Evolutionary conservation across 352 stramenopile genomes (phyloP).

Genomic region (Blastocystis sp.): DNA sequence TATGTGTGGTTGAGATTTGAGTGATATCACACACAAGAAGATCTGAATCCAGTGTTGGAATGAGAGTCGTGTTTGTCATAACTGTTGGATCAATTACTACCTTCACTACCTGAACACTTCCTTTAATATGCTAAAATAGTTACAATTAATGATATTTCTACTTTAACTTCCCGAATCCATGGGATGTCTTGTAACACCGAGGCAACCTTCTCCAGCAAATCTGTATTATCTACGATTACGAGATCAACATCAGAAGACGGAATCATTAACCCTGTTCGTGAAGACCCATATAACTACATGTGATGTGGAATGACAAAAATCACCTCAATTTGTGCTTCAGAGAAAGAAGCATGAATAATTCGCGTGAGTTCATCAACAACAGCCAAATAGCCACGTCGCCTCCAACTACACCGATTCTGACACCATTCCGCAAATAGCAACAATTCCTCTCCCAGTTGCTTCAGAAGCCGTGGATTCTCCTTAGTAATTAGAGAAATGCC

Average conservation of each 20-base stretch:
- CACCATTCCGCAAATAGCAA: conserved; percentile 61
- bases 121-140: conserved; percentile 53
- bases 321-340: conserved; percentile 49
- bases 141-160: not conserved
- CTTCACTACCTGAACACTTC: conserved; percentile 57
- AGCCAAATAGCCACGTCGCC: conserved; percentile 45
- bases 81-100: conserved; percentile 38
- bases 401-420: conserved; percentile 36
- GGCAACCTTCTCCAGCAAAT: conserved; percentile 25
- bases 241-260: conserved; percentile 59
- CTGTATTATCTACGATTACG: conserved; percentile 45
- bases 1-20: conserved; percentile 60
- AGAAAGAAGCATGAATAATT: conserved; percentile 44
- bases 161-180: conserved; percentile 40
- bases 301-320: not conserved
- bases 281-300: conserved; percentile 32
- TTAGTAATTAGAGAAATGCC: not conserved
- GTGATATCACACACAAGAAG: conserved; percentile 55
- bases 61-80: conserved; percentile 52
- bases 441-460: conserved; percentile 6
- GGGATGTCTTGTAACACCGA: not conserved
- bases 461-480: conserved; percentile 18
- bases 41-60: conserved; percentile 44
- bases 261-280: conserved; percentile 52
- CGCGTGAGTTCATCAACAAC: conserved; percentile 56